Percentiles rank a stretch among this genome's conserved stretches.
Conservation (phyloP, 306 rosid species). For the Notholithocarpus densiflorus region DNA sequence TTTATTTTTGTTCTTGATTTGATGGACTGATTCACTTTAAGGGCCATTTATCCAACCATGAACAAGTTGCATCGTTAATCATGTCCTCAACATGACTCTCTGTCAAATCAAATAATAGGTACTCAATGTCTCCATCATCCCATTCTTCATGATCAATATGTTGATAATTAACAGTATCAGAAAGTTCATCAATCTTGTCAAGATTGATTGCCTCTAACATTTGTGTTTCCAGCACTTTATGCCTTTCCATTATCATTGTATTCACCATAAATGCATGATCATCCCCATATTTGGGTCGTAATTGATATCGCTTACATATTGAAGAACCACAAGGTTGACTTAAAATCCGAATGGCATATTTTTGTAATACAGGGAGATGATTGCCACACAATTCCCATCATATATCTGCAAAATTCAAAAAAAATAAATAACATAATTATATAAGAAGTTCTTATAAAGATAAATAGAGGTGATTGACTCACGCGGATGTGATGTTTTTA, state of each 20-base stretch:
- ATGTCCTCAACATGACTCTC: too few species aligned
- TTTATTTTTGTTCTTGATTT: too few species aligned
- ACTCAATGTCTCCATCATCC: too few species aligned
- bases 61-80: too few species aligned
- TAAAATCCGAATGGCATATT: background rate
- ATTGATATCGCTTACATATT: background rate
- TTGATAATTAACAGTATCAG: background rate
- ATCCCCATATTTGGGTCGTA: background rate
- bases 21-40: too few species aligned
- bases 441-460: background rate
- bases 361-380: background rate
- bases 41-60: too few species aligned
- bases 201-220: background rate
- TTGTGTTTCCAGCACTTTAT: background rate
- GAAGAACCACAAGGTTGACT: background rate
- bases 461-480: background rate
- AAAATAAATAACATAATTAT: too few species aligned
- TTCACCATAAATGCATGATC: background rate
- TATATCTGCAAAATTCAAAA: background rate
- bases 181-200: background rate
- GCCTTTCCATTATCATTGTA: background rate
- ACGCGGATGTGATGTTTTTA: background rate
- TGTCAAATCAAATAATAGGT: too few species aligned
- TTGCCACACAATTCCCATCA: conserved; percentile 1
- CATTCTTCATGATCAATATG: too few species aligned